Evolutionary conservation across 2,329 filamentous ascomycete genomes (phyloP), one percentile per base, ranked within the genome.

Genomic region (Emydomyces testavorans): DNA sequence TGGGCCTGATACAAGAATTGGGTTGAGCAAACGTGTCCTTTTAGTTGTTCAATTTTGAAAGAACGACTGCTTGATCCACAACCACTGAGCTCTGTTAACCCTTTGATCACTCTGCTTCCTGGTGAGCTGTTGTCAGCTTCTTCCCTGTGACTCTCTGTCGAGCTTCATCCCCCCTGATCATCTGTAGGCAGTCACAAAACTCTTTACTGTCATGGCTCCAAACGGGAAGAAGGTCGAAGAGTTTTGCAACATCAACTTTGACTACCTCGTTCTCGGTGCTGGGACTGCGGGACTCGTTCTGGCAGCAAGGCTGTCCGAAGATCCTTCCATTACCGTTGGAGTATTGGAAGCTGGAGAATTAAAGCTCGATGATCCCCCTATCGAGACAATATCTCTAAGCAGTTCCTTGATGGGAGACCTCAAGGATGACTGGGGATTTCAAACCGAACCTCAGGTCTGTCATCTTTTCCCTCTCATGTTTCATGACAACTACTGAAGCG

Each of bases 331-430:
- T 50, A 58, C 59, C 3, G 64, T 77, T n/a, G 66, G 64, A 6
- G 67, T 73, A 0, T 58, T 73, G 16, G 70, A 73, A 56, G 71
- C 69, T 18, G 71, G 71, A 6, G 28, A 40, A 15, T 18, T 40
- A 28, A n/a, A 37, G 11, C 21, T 20, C 10, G 43, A 46, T n/a
- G 15, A 38, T 16, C 15, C 18, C 11, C 15, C 7, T 3, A 15
- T 18, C 20, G 10, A 13, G 13, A 26, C 24, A 15, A 24, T n/a
- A 1, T 35, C 31, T 6, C 5, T 36, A 3, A 32, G 28, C 24
- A 24, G 20, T 23, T 28, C 5, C 24, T 5, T 16, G 7, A 6
- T 24, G 3, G 29, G 21, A n/a, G 34, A 46, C n/a, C 23, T n/a
- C 6, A 15, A 20, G 6, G 16, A 21, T 18, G 64, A 67, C 49